phyloP scores from a whole-genome alignment of 495 filamentous ascomycete species.

The Pseudomonodictys pantanalensis region DNA sequence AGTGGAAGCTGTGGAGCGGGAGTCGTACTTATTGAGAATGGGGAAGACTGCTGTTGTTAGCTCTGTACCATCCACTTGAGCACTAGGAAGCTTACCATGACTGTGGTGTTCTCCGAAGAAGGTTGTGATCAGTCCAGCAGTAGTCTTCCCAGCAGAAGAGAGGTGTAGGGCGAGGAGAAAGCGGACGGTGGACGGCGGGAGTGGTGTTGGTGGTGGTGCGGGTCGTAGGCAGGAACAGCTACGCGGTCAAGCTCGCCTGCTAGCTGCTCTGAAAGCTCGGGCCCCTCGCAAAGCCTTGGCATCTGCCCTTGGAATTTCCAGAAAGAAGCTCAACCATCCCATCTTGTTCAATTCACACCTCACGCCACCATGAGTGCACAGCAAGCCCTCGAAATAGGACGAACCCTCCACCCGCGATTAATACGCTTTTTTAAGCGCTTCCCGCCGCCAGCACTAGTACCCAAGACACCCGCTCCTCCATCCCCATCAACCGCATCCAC shows the following conservation, averaged over 20 bases:
- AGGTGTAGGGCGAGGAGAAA: background rate
- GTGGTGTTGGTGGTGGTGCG: constrained; percentile 13
- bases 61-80: constrained; percentile 3
- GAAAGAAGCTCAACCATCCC: background rate
- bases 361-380: constrained; percentile 9
- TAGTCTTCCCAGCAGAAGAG: background rate
- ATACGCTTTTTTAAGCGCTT: constrained; percentile 85
- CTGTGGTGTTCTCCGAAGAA: background rate
- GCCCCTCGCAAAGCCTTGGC: background rate
- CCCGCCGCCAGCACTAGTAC: constrained; percentile 62
- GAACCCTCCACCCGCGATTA: constrained; percentile 68
- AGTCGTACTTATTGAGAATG: constrained; percentile 34
- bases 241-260: constrained; percentile 20
- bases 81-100: constrained; percentile 29
- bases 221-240: constrained; percentile 21
- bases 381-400: constrained; percentile 59
- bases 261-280: background rate
- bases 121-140: background rate
- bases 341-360: background rate
- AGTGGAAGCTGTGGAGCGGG: background rate
- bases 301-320: constrained; percentile 19
- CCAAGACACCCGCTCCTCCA: constrained; percentile 43
- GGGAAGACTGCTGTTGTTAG: constrained; percentile 29
- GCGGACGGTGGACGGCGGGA: background rate
- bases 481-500: constrained; percentile 12